Evolutionary conservation across 2,329 filamentous ascomycete species (phyloP).

Genomic region (Sporothrix mexicana): DNA sequence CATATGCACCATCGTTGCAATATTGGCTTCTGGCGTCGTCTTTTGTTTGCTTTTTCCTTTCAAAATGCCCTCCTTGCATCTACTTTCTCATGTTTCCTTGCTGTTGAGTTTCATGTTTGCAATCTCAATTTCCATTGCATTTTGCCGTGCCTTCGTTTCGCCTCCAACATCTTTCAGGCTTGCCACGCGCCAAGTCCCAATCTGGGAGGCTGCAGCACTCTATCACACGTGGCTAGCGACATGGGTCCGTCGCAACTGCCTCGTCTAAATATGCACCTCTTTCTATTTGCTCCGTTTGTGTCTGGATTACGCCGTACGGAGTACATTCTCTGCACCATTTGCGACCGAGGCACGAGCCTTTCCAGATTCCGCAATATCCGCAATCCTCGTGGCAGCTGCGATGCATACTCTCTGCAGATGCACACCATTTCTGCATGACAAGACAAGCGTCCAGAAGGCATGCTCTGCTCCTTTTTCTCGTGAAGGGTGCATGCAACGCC

Average conservation of each 20-base stretch:
- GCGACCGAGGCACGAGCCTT: background rate
- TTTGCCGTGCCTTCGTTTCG: background rate
- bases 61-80: background rate
- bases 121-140: background rate
- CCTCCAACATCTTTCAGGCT: background rate
- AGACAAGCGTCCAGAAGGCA: background rate
- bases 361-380: background rate
- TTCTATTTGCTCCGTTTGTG: too few species aligned
- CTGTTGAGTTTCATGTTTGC: too few species aligned
- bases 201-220: conserved; percentile 14
- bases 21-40: conserved; percentile 22
- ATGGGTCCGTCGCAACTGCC: conserved; percentile 11
- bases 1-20: background rate
- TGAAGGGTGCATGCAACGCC: background rate
- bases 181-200: conserved; percentile 21
- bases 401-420: background rate
- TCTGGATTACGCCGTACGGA: too few species aligned
- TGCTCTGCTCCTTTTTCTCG: too few species aligned
- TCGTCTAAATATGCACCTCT: background rate
- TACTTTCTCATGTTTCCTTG: background rate
- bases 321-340: background rate
- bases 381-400: background rate
- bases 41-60: background rate
- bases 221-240: conserved; percentile 28
- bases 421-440: conserved; percentile 1